A percentile compares a stretch with the other conserved stretches of the same genome.
Evolutionary conservation across 1,139 yeast species (phyloP).

Genomic region (Kodamaea sp.): DNA sequence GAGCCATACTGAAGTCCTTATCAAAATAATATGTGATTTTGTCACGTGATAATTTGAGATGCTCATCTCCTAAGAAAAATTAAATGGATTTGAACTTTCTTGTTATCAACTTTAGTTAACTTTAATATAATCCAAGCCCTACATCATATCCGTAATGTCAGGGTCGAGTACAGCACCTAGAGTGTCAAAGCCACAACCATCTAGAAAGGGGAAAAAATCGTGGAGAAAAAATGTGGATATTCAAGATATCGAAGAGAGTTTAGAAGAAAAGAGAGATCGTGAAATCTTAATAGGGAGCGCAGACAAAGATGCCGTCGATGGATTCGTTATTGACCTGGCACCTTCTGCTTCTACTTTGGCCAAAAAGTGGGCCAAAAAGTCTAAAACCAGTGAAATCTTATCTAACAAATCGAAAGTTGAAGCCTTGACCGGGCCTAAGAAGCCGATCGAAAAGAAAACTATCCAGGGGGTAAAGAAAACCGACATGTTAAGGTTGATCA

Average conservation of each 20-base stretch:
- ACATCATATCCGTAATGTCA: slow-evolving; percentile 4
- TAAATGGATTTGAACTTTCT: too few relatives aligned
- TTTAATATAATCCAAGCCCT: neutral
- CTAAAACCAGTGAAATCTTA: slow-evolving; percentile 76
- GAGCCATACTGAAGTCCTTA: too few relatives aligned
- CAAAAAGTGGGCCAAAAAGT: slow-evolving; percentile 34
- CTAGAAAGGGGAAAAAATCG: slow-evolving; percentile 90
- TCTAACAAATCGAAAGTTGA: slow-evolving; percentile 78
- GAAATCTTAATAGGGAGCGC: slow-evolving; percentile 63
- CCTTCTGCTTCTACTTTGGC: slow-evolving; percentile 9
- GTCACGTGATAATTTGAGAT: too few relatives aligned
- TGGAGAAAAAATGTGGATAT: slow-evolving; percentile 96
- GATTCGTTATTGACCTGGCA: slow-evolving; percentile 63
- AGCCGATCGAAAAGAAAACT: slow-evolving; percentile 21
- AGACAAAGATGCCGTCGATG: slow-evolving; percentile 44
- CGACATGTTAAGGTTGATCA: slow-evolving; percentile 69
- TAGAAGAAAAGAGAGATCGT: slow-evolving; percentile 69
- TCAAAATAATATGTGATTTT: too few relatives aligned
- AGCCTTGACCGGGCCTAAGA: slow-evolving; percentile 49
- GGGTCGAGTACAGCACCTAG: slow-evolving; percentile 1
- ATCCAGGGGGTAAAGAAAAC: slow-evolving; percentile 69
- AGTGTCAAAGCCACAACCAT: slow-evolving; percentile 48
- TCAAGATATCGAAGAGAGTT: slow-evolving; percentile 68
- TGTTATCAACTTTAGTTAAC: too few relatives aligned
- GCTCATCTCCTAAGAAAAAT: too few relatives aligned